Evolutionary conservation across 2,329 filamentous ascomycete species (phyloP).

Genomic region (Cytospora piceae): DNA sequence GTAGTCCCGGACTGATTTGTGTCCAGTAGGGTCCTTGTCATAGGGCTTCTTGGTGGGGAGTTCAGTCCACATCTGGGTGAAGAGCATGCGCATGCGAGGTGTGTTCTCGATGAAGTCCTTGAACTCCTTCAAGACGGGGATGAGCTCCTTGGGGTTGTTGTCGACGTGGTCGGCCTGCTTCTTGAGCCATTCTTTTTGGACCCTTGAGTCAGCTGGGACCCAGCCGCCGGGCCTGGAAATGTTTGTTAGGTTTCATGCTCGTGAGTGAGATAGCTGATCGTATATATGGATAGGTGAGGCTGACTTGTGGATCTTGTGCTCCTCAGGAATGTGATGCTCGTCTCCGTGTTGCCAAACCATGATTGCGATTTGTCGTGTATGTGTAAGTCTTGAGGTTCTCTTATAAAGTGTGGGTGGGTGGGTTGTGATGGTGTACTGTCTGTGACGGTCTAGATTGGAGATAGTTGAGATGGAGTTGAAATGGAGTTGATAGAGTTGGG

Average conservation of each 20-base stretch:
- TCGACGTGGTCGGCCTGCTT: conserved; percentile 60
- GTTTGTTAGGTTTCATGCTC: conserved; percentile 4
- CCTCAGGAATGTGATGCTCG: conserved; percentile 54
- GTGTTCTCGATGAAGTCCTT: conserved; percentile 67
- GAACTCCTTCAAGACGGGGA: conserved; percentile 67
- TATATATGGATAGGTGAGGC: conserved; percentile 26
- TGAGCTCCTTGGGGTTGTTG: conserved; percentile 52
- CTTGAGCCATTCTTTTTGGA: conserved; percentile 66
- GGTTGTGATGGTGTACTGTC: not conserved
- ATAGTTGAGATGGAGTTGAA: not conserved
- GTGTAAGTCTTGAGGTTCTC: no score
- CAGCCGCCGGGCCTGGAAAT: conserved; percentile 56
- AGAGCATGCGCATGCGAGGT: conserved; percentile 67
- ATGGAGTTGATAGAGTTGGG: not conserved
- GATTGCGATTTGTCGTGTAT: conserved; percentile 30
- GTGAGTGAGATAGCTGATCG: not conserved
- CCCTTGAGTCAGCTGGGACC: conserved; percentile 65
- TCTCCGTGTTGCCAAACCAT: conserved; percentile 58
- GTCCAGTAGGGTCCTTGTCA: conserved; percentile 62
- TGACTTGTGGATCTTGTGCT: conserved; percentile 52
- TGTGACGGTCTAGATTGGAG: not conserved
- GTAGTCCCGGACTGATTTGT: conserved; percentile 67
- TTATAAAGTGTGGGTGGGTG: no score
- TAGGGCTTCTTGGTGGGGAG: conserved; percentile 65
- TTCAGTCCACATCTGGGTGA: conserved; percentile 70